Percentiles rank a stretch among this genome's conserved stretches.
Evolutionary conservation across 257 asterid species (phyloP).

Genomic region (Scutellaria baicalensis): DNA sequence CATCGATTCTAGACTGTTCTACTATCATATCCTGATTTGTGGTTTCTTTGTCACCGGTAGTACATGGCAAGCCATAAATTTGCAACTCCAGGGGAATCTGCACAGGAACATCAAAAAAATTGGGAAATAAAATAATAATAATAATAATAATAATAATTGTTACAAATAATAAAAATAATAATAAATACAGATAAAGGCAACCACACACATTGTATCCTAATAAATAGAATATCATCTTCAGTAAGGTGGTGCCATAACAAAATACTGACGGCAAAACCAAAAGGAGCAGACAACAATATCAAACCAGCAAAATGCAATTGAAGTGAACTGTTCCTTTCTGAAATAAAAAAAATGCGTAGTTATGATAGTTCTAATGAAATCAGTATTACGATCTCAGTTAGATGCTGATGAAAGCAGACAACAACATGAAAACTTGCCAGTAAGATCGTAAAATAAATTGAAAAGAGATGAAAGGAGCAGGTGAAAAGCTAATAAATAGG

Average conservation of each 20-base stretch:
- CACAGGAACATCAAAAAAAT: conserved; percentile 10
- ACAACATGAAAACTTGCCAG: neutral
- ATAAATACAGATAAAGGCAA: neutral
- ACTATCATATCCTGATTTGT: conserved; percentile 27
- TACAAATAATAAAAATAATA: neutral
- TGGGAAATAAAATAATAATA: neutral
- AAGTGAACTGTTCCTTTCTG: neutral
- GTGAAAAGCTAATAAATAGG: neutral
- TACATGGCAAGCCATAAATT: conserved; percentile 40
- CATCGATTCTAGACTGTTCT: conserved; percentile 23
- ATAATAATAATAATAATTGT: too few species aligned
- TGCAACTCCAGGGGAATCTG: conserved; percentile 51
- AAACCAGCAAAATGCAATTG: neutral
- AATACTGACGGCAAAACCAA: neutral
- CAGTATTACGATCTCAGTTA: too few species aligned
- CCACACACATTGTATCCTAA: neutral
- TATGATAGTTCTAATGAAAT: neutral
- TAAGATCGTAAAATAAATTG: neutral
- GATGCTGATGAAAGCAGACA: neutral
- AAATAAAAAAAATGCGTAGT: neutral
- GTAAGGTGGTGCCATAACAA: neutral
- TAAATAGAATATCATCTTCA: neutral
- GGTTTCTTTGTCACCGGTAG: conserved; percentile 30
- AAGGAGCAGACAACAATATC: neutral
- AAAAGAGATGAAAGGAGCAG: neutral